phyloP scores from a whole-genome alignment of 257 asterid genomes.

The Marsdenia floribunda region DNA sequence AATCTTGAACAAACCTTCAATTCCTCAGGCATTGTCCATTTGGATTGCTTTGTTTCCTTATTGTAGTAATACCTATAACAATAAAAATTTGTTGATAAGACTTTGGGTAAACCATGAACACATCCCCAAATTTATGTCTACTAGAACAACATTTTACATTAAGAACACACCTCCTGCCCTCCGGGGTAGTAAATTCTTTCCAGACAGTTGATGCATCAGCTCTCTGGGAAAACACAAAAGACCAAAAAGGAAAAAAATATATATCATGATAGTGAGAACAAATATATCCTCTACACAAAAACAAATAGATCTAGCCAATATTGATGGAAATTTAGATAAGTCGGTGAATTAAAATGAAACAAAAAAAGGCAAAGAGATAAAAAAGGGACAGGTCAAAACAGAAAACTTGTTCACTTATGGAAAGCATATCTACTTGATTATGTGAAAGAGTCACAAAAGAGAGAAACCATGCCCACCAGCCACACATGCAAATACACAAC shows the following conservation, averaged over 20 bases:
- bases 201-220: constrained; percentile 97
- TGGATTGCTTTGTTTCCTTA: constrained; percentile 92
- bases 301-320: neutral
- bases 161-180: constrained; percentile 86
- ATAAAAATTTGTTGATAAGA: constrained; percentile 13
- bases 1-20: constrained; percentile 55
- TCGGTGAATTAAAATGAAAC: neutral
- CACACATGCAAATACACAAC: neutral
- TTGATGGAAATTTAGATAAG: neutral
- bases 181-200: constrained; percentile 94
- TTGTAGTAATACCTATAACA: constrained; percentile 81
- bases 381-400: neutral
- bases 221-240: constrained; percentile 49
- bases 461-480: neutral
- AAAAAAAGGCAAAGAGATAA: neutral
- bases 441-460: neutral
- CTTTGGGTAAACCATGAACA: constrained; percentile 12
- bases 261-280: neutral
- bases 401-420: neutral
- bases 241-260: constrained; percentile 8
- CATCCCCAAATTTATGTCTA: neutral
- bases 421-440: neutral
- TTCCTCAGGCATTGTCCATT: constrained; percentile 95
- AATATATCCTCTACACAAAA: neutral
- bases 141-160: constrained; percentile 9